phyloP scores from a whole-genome alignment of 768 basidiomycete genomes.

The Pisolithus orientalis region DNA sequence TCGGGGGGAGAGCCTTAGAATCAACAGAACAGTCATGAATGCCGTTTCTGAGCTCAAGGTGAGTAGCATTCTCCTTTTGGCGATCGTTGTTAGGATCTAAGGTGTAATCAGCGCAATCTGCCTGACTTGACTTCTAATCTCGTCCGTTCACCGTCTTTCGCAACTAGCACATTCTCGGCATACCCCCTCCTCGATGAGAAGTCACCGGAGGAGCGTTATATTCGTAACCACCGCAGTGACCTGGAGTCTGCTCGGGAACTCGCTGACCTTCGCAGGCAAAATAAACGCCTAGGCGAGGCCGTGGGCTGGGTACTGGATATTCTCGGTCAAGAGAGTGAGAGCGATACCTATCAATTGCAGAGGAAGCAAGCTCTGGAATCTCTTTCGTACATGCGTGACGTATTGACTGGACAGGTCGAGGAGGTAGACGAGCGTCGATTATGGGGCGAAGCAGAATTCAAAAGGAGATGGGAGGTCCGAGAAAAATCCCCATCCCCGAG shows the following conservation, averaged over 20 bases:
- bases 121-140: constrained; percentile 76
- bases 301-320: constrained; percentile 71
- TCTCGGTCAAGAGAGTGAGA: constrained; percentile 49
- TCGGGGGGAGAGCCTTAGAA: constrained; percentile 72
- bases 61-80: constrained; percentile 12
- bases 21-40: constrained; percentile 76
- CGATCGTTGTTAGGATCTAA: constrained; percentile 3
- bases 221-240: constrained; percentile 66
- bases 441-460: constrained; percentile 46
- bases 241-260: constrained; percentile 68
- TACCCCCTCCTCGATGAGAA: constrained; percentile 64
- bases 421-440: constrained; percentile 64
- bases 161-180: constrained; percentile 34
- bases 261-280: constrained; percentile 43
- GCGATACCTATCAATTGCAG: constrained; percentile 34
- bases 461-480: constrained; percentile 30
- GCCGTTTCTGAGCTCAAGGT: constrained; percentile 77
- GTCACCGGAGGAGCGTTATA: constrained; percentile 48
- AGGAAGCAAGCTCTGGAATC: constrained; percentile 66
- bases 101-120: constrained; percentile 59
- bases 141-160: constrained; percentile 42
- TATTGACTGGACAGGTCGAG: constrained; percentile 48
- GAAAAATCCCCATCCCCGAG: constrained; percentile 18
- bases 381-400: constrained; percentile 70
- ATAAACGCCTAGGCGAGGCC: constrained; percentile 62